Base-by-base conservation (phyloP, 768 basidiomycete genomes). In the Cubamyces lactineus region DNA sequence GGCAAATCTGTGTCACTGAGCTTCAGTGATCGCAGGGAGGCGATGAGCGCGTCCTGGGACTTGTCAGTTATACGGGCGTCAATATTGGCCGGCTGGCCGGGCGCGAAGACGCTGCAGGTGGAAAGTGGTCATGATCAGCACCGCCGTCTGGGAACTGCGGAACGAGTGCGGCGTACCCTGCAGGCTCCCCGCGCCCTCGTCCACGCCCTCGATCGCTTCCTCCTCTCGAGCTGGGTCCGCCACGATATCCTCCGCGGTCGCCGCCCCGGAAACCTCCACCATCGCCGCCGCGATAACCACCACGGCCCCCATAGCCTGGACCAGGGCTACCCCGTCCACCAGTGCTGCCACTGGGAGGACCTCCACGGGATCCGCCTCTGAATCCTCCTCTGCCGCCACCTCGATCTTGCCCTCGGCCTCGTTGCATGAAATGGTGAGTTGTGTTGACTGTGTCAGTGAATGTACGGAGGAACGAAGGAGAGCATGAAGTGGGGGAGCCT, bases 21-120 rank as follows among this genome's bases (percentile, higher is more conserved):
- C 21, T 71, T 70, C 38, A 74, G 53, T 7, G 65, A 67, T 12
- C 67, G 74, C 46, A 77, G 76, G 30, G 67, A 68, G 53, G 71
- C 68, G 21, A 85, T 71, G 3, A 84, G 74, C 4, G 73, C 69
- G 51, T 82, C 78, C 68, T 82, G 78, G 0, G 78, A 79, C 62
- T 72, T 61, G 53, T 79, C 76, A 16, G 56, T 72, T 40, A 75
- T 72, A 74, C 91, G 90, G 47, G 75, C 74, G 61, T 85, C 80
- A 45, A 92, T 72, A 15, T 82, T 77, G 65, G 69, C 87, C 73
- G 70, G 71, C 55, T 63, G 63, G 42, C 72, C 71, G 1, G 72
- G 72, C 53, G 74, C 70, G 63, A 81, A 84, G 38, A 82, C 68
- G n/a, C 82, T 82, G 54, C 12, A 49, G 50, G 56, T 59, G 67